Evolutionary conservation across 2,329 filamentous ascomycete species (phyloP), one percentile per base, ranked within the genome.

Genomic region (Pseudogymnoascus sp.): DNA sequence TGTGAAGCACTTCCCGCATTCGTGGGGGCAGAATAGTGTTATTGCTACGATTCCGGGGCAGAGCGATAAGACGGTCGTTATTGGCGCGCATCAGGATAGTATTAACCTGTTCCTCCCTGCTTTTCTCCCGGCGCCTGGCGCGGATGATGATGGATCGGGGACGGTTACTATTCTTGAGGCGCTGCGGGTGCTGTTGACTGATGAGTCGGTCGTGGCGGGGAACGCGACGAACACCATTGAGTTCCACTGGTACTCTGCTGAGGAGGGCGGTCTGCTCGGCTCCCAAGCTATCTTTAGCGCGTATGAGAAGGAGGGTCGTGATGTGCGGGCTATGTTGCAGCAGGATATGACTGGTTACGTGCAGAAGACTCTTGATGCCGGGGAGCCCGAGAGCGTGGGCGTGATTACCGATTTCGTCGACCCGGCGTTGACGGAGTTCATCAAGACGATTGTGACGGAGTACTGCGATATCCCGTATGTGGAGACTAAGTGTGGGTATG

Each of bases 281-380:
- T 93, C 89, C 71, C 92, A 96, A 75, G 93, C 90, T 63, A 90
- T 98, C 75, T 98, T 97, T 80, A 82, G 84, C 61, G 79, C 84
- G 6, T 98, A 98, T 73, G 87, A 90, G 76, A 85, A 87, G 74
- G 77, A 84, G 21, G 82, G 83, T 34, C 84, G 88, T 25, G 86
- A 93, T 68, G 83, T 98, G 75, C 96, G 93, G 79, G 93, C 93
- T 36, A 98, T 98, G 95, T 84, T 98, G 63, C 93, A 98, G 79
- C 93, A 98, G 77, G 93, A 98, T 77, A 98, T 98, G 93, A 96
- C 92, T 1, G 93, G 93, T 16, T 97, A 89, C 74, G 84, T 92
- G 4, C 86, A 93, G 74, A 88, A 87, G 71, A 96, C 92, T 0
- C 78, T 95, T 19, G 90, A 95, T 68, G 88, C 90, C 2, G 92